Percentiles rank a stretch among this genome's conserved stretches.
Conservation (phyloP, 306 rosid genomes). For the Acacia confusa region DNA sequence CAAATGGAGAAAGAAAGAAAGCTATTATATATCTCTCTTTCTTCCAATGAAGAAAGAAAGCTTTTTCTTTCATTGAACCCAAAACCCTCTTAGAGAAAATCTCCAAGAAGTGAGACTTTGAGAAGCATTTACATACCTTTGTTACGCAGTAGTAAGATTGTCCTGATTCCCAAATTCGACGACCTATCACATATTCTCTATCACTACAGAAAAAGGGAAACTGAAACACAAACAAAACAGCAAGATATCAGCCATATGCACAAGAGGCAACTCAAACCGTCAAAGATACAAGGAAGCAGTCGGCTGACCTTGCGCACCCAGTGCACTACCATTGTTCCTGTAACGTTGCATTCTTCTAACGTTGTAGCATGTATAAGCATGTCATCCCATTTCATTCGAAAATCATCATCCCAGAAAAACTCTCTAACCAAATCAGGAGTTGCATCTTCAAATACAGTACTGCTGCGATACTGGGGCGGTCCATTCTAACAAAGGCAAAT, state of each 20-base stretch:
- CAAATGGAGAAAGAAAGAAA: neutral
- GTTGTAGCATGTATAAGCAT: conserved; percentile 45
- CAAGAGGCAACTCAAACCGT: neutral
- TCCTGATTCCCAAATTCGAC: conserved; percentile 62
- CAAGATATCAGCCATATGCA: conserved; percentile 23
- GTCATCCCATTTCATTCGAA: conserved; percentile 53
- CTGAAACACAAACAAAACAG: conserved; percentile 42
- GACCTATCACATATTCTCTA: conserved; percentile 68
- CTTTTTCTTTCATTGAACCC: neutral
- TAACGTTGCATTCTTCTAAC: conserved; percentile 39
- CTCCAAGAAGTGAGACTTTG: neutral
- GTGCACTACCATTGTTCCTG: conserved; percentile 57
- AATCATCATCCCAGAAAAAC: conserved; percentile 61
- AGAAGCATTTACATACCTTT: conserved; percentile 41
- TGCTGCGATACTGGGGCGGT: conserved; percentile 59
- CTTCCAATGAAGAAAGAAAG: neutral
- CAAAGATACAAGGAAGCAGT: neutral
- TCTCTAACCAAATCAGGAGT: conserved; percentile 56
- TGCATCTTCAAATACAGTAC: conserved; percentile 53
- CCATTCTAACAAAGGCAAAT: conserved; percentile 40
- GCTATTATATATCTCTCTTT: neutral
- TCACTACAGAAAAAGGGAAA: conserved; percentile 72
- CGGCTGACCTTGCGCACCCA: conserved; percentile 59
- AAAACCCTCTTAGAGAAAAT: neutral
- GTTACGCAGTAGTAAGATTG: conserved; percentile 57